Base-by-base conservation (phyloP, 371 early-diverging fungal genomes). In the Apophysomyces elegans region DNA sequence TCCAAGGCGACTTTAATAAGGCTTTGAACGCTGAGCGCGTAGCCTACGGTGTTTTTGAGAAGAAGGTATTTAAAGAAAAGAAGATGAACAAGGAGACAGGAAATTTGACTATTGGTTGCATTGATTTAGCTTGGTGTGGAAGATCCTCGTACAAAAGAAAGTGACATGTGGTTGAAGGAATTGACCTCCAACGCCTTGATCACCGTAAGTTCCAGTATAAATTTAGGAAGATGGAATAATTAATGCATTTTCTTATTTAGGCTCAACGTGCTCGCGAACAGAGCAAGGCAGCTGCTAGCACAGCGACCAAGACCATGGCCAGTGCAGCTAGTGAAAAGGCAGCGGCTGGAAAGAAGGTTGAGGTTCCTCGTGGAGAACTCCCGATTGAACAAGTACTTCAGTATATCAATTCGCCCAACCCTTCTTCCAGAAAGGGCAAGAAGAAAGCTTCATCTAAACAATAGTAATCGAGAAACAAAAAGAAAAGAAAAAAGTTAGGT, bases 21-120 rank as follows among this genome's bases (percentile, higher is more conserved):
- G 94, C 96, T 6, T 75, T 95, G 62, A 83, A 80, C 46, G 85
- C 82, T 21, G 94, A 95, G 75, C 84, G 89, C 64, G 69, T 75
- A n/a, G 92, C 90, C n/a, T 90, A 89, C 73, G 79, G 83, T 59
- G 85, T 87, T 63, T 92, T 88, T 69, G 77, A 83, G 45, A 74
- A 75, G 41, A 77, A 81, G 78, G 84, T 87, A 77, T 26, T 26
- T 26, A 26, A 26, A 26, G 32, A 26, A 26, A 26, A 26, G 32
- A 2, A 26, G 32, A 37, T 38, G 37, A 18, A 37, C 14, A 44
- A 21, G 5, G 8, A 58, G 43, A 16, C 9, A 46, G 4, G 13
- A 46, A 32, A 14, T 9, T 67, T 39, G 12, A 59, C 8, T 43
- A 58, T 70, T 26, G 37, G 12, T 35, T 39, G n/a, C 58, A 37